These are phyloP conservation scores for Botrytis cinerea DNA, from an alignment of 2,329 filamentous ascomycete species.

Conservation along the genomic window DNA sequence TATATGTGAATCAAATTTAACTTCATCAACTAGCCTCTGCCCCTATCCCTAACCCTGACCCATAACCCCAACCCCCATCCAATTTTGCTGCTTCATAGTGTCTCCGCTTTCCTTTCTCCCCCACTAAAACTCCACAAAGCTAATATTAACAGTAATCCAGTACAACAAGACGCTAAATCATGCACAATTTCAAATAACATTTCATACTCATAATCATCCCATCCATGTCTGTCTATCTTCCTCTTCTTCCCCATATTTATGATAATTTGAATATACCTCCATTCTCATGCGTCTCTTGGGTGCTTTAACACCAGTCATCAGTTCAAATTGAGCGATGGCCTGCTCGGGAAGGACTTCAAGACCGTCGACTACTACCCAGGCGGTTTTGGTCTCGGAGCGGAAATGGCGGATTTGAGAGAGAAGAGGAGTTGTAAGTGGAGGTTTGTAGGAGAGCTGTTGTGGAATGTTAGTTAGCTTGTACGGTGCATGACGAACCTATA, in stretches of 20 bases:
- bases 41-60: background rate
- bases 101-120: background rate
- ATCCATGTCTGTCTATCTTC: background rate
- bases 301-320: slow-evolving; percentile 74
- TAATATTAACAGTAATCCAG: background rate
- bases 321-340: slow-evolving; percentile 78
- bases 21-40: background rate
- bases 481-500: background rate
- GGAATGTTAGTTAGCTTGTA: slow-evolving; percentile 4
- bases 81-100: background rate
- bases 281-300: slow-evolving; percentile 69
- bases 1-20: too few relatives aligned
- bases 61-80: background rate
- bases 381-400: slow-evolving; percentile 53
- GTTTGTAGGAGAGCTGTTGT: slow-evolving; percentile 60
- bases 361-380: slow-evolving; percentile 77
- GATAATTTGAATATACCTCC: slow-evolving; percentile 38
- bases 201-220: background rate
- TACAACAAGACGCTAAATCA: background rate
- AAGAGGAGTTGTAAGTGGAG: slow-evolving; percentile 70
- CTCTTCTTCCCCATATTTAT: slow-evolving; percentile 32
- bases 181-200: background rate
- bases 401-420: slow-evolving; percentile 59
- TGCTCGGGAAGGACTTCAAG: slow-evolving; percentile 77
- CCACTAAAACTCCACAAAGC: background rate